Percentiles rank a stretch among this genome's conserved stretches.
phyloP scores from a whole-genome alignment of 2,329 filamentous ascomycete genomes.

The Calonectria leucothoes region DNA sequence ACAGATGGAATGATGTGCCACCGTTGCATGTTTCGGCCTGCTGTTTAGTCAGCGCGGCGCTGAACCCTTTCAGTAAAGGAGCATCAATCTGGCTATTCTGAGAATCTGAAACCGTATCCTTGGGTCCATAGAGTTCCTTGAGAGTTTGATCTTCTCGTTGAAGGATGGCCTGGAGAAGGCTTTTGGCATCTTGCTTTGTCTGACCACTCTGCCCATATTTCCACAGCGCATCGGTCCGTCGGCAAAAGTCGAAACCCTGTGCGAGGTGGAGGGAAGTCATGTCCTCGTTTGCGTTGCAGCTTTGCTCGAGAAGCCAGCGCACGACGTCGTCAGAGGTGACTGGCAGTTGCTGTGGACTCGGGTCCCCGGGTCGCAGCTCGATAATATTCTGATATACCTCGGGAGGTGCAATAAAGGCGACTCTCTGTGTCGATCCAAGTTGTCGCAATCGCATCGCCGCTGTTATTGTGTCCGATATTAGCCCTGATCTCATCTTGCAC shows the following conservation, averaged over 20 bases:
- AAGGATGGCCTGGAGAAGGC: slow-evolving; percentile 42
- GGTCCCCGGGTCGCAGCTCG: slow-evolving; percentile 46
- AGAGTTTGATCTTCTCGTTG: slow-evolving; percentile 68
- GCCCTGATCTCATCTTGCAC: too few relatives aligned
- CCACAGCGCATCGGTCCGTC: slow-evolving; percentile 61
- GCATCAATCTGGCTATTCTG: slow-evolving; percentile 12
- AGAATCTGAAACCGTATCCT: slow-evolving; percentile 6
- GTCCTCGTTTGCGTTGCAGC: slow-evolving; percentile 69
- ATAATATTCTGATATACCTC: slow-evolving; percentile 73
- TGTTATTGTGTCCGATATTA: slow-evolving; percentile 34
- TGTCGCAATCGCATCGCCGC: slow-evolving; percentile 75
- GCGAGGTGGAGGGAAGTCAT: slow-evolving; percentile 68
- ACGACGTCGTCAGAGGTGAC: neutral
- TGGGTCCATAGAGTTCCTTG: slow-evolving; percentile 65
- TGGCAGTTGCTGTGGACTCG: too few relatives aligned
- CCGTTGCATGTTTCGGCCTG: neutral
- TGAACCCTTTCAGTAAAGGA: neutral
- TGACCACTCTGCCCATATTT: slow-evolving; percentile 55
- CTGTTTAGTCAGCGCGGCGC: neutral
- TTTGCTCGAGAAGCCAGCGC: slow-evolving; percentile 72
- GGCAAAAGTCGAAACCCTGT: slow-evolving; percentile 72
- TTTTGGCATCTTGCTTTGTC: slow-evolving; percentile 45
- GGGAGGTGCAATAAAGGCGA: slow-evolving; percentile 66
- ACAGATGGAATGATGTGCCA: slow-evolving; percentile 52
- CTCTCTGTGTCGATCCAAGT: slow-evolving; percentile 64